A percentile compares a stretch with the other conserved stretches of the same genome.
Conservation (phyloP, 352 stramenopile genomes). For the Elongisporangium anandrum region DNA sequence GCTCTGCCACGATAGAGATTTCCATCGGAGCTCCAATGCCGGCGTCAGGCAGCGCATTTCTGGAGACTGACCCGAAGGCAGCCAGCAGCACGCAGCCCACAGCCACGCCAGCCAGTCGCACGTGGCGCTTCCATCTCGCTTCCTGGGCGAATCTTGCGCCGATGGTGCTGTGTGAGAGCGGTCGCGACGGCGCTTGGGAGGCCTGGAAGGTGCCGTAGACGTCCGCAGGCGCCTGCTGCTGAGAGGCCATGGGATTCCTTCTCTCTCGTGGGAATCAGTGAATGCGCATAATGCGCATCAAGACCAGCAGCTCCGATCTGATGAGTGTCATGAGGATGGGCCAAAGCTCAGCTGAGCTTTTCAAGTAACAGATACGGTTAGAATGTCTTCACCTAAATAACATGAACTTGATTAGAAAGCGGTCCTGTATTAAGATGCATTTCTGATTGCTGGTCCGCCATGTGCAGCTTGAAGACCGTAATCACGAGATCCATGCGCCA, state of each 20-base stretch:
- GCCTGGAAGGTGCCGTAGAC: constrained; percentile 47
- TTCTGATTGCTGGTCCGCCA: neutral
- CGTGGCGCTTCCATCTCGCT: neutral
- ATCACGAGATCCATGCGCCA: too few relatives aligned
- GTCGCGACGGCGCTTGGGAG: neutral
- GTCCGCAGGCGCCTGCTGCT: constrained; percentile 17
- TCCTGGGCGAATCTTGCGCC: neutral
- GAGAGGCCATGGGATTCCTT: constrained; percentile 10
- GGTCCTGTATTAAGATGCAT: neutral
- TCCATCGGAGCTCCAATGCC: neutral
- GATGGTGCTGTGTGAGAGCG: neutral
- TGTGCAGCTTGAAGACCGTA: neutral
- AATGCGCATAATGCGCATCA: neutral
- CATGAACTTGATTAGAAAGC: neutral
- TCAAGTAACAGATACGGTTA: neutral
- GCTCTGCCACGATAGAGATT: neutral
- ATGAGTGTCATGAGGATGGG: neutral
- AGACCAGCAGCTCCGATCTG: neutral
- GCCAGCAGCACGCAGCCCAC: neutral
- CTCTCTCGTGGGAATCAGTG: neutral
- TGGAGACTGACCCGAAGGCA: neutral
- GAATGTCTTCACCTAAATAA: neutral
- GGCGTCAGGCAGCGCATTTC: neutral
- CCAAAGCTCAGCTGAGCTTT: neutral
- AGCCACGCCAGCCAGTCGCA: neutral